Base-by-base conservation (phyloP, 2,329 filamentous ascomycete genomes). In the Ploettnerulaceae sp. region DNA sequence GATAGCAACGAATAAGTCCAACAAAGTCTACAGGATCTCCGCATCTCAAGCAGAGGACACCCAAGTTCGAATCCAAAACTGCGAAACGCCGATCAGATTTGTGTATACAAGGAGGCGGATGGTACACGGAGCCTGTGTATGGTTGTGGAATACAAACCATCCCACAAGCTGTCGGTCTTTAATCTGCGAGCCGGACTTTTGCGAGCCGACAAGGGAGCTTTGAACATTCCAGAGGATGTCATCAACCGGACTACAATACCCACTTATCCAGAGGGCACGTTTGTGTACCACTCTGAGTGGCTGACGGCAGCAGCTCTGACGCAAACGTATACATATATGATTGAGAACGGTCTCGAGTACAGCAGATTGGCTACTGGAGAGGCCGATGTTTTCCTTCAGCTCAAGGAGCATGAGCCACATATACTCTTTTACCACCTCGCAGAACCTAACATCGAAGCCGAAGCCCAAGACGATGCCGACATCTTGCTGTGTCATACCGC, bases 251-350 rank as follows among this genome's bases (percentile, higher is more conserved):
- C 71, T 9, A 51, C 49, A 51, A 57, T 55, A 49, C 51, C 60
- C 0, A 64, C 54, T n/a, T 51, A 64, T 47, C 57, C 51, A 24
- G 62, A 63, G 4, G 65, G 62, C 12, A 61, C 51, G 5, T 66
- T 67, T 34, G 48, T 61, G 31, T 65, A 70, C 34, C 51, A 64
- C 25, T 65, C 65, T 14, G 64, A 68, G 42, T 65, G 57, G 48
- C 61, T 71, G 4, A 60, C 68, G 0, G 63, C 66, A 7, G 66
- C 71, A 18, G 66, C 71, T 9, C 57, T 76, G 28, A 70, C 69
- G 4, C 68, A 76, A 57, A 68, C 66, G 1, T 76, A 71, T 53
- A 65, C 71, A 26, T 74, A 75, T 56, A 77, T 77, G 66, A 66
- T 76, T 8, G 55, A 69, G 39, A 60, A 59, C 11, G 68, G 73